Base-by-base conservation (phyloP, 2,329 filamentous ascomycete species). In the Penicillium verrucosum region DNA sequence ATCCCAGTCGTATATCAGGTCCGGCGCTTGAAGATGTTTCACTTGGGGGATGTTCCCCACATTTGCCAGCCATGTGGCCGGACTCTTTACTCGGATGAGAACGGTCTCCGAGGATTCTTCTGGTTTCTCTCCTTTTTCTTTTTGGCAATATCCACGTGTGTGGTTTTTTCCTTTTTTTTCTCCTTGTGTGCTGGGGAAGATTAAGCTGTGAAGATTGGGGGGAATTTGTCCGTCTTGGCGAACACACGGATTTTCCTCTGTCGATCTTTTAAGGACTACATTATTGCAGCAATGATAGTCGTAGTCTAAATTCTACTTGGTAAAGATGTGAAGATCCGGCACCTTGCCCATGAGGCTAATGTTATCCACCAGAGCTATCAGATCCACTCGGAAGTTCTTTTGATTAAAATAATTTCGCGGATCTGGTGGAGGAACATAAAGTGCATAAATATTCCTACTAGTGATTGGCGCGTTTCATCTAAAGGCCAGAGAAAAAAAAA, bases 21-120 rank as follows among this genome's bases (percentile, higher is more conserved):
- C 51, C 51, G 51, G 60, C 54, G 56, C 56, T 8, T 60, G 63
- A 60, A 56, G 46, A 48, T 62, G 63, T 65, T 60, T 65, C 63
- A 65, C 41, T 23, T 49, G 45, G 51, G n/a, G 21, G 34, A 45
- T 42, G 49, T 43, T 57, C 54, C 57, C 63, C 62, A 62, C 63
- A 40, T 34, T 30, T 54, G 41, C 3, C 41, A 53, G 6, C 14
- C 23, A n/a, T 25, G 11, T 44, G 38, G n/a, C 32, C 49, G 41
- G 57, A 32, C 29, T 27, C 16, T 46, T 53, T 45, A 51, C 60
- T 61, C 21, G 10, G 48, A 55, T 32, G 27, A 45, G 51, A 9
- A 14, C 34, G 27, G 25, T 60, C 34, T 59, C 57, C 58, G 57
- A 12, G 21, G 4, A 23, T 3, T 3, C 12, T 1, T 25, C 2